Percentiles rank a stretch among this genome's conserved stretches.
These are phyloP conservation scores for Ceratocystis harringtonii DNA, from an alignment of 2,329 filamentous ascomycete genomes.

Conservation along the genomic window DNA sequence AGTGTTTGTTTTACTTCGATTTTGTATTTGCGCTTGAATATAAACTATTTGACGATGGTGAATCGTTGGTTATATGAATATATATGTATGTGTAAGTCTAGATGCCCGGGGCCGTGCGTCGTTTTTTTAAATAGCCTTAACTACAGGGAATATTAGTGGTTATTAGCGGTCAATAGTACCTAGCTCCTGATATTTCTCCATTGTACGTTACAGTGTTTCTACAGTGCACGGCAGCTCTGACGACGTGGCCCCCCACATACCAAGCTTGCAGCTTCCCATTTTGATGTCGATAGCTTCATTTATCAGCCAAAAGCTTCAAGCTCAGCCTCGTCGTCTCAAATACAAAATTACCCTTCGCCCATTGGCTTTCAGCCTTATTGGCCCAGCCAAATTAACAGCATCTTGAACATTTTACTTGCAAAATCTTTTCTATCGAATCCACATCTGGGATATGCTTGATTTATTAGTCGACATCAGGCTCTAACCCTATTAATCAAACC, in stretches of 20 bases:
- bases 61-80: not conserved
- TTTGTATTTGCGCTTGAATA: constrained; percentile 7
- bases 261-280: not conserved
- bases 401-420: not conserved
- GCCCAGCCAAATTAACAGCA: not conserved
- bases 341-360: not conserved
- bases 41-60: constrained; percentile 3
- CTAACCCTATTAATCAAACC: not conserved
- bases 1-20: constrained; percentile 4
- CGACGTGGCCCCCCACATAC: constrained; percentile 1
- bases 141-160: not conserved
- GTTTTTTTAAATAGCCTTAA: not conserved
- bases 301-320: not conserved
- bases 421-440: not conserved
- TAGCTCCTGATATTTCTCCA: not conserved
- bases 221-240: not conserved
- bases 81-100: not conserved
- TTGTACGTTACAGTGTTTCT: not conserved
- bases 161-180: not conserved
- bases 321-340: not conserved
- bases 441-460: not conserved
- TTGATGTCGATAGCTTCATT: constrained; percentile 6
- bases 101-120: not conserved
- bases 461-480: not conserved
- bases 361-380: not conserved